phyloP scores from a whole-genome alignment of 1,284 basidiomycete species.

The Cutaneotrichosporon arboriforme region DNA sequence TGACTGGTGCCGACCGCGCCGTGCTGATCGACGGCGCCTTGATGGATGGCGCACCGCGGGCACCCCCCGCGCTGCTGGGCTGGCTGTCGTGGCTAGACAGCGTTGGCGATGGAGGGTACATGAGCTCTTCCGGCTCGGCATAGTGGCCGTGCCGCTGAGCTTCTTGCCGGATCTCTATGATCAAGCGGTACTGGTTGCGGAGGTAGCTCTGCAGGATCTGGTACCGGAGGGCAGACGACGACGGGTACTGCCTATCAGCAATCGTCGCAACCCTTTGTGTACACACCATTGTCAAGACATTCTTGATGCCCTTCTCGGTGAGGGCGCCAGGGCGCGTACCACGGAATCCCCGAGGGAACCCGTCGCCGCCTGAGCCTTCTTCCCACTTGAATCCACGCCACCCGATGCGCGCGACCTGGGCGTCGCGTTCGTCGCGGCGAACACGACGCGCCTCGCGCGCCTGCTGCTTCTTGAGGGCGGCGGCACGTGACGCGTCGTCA shows the following conservation, averaged over 20 bases:
- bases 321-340: conserved; percentile 62
- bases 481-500: neutral
- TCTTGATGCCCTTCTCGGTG: conserved; percentile 72
- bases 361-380: conserved; percentile 36
- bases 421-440: conserved; percentile 21
- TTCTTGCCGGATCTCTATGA: conserved; percentile 35
- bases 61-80: neutral
- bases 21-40: conserved; percentile 19
- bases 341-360: conserved; percentile 41
- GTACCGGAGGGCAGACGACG: conserved; percentile 53
- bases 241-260: conserved; percentile 47
- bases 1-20: conserved; percentile 12
- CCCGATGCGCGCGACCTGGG: conserved; percentile 29
- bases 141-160: conserved; percentile 35
- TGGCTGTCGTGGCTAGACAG: conserved; percentile 22
- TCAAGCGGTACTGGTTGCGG: conserved; percentile 50
- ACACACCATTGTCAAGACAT: conserved; percentile 79
- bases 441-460: conserved; percentile 15
- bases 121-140: conserved; percentile 31
- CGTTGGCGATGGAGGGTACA: conserved; percentile 18
- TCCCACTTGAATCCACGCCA: conserved; percentile 46
- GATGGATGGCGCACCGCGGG: conserved; percentile 15
- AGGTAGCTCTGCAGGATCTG: conserved; percentile 52
- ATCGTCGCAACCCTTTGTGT: neutral
- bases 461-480: conserved; percentile 9